phyloP scores from a whole-genome alignment of 202 grass and related monocot species.

The Hordeum pubiflorum region DNA sequence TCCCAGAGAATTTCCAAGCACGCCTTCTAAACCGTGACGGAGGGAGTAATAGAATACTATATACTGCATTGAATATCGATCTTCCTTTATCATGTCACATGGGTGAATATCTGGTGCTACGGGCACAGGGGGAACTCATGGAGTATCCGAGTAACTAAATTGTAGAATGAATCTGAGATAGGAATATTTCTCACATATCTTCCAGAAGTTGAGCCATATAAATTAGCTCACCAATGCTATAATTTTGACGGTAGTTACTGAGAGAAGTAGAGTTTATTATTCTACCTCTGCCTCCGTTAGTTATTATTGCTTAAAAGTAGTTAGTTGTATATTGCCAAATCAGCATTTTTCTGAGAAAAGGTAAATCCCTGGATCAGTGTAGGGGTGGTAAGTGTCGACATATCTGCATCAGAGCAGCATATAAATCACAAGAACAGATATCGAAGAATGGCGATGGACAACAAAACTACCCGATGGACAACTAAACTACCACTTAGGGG shows the following conservation, averaged over 20 bases:
- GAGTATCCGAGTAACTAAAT: neutral
- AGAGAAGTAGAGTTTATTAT: neutral
- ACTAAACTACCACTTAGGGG: neutral
- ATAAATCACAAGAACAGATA: slow-evolving; percentile 8
- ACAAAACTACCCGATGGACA: neutral
- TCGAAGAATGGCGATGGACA: neutral
- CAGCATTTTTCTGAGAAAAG: neutral
- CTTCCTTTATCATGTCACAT: neutral
- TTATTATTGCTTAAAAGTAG: neutral
- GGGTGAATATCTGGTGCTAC: too few relatives aligned
- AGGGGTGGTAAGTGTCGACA: neutral
- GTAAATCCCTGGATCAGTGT: neutral
- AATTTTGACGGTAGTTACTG: neutral
- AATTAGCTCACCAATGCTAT: neutral
- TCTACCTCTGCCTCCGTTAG: neutral
- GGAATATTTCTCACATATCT: neutral
- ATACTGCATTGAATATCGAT: neutral
- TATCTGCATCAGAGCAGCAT: neutral
- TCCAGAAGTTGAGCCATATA: neutral
- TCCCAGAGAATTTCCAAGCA: too few relatives aligned
- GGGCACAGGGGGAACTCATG: neutral
- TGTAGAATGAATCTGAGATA: neutral
- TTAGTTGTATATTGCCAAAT: neutral
- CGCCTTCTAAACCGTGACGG: too few relatives aligned
- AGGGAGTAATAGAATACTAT: neutral